phyloP scores from a whole-genome alignment of 1,284 basidiomycete genomes.

The Takashimella koratensis region DNA sequence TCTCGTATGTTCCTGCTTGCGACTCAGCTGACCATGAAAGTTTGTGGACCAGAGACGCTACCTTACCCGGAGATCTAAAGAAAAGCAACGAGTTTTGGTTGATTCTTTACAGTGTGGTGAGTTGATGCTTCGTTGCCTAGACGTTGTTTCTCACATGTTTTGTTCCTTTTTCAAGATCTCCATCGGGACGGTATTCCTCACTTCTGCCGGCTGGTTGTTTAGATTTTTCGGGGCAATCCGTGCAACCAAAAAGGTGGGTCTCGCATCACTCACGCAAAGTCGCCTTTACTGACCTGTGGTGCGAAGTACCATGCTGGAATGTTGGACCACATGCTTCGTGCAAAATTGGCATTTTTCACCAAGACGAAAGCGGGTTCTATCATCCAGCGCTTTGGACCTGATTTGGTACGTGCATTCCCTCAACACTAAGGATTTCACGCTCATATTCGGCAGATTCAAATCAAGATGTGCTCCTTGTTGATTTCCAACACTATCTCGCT shows the following conservation, averaged over 20 bases:
- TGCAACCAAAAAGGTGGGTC: neutral
- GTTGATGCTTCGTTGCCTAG: too few relatives aligned
- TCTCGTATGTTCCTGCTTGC: neutral
- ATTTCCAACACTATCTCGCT: neutral
- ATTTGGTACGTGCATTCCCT: constrained; percentile 22
- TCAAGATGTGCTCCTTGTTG: neutral
- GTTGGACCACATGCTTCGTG: constrained; percentile 25
- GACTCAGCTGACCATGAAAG: too few relatives aligned
- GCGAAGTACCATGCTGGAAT: constrained; percentile 20
- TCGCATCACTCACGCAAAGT: neutral
- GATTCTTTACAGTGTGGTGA: neutral
- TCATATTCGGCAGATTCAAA: neutral
- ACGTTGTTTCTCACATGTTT: too few relatives aligned
- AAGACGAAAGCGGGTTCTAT: constrained; percentile 33
- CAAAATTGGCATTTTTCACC: constrained; percentile 34
- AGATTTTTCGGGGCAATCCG: neutral
- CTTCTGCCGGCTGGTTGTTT: neutral
- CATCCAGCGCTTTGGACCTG: constrained; percentile 32
- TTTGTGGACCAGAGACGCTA: neutral
- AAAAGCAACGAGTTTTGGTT: neutral
- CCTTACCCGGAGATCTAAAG: too few relatives aligned
- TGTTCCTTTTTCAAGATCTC: neutral
- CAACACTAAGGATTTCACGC: neutral
- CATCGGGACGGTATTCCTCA: neutral
- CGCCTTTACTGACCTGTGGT: neutral